These are phyloP conservation scores for Monotropa hypopitys DNA, from an alignment of 179 eudicot species.

Conservation along the genomic window DNA sequence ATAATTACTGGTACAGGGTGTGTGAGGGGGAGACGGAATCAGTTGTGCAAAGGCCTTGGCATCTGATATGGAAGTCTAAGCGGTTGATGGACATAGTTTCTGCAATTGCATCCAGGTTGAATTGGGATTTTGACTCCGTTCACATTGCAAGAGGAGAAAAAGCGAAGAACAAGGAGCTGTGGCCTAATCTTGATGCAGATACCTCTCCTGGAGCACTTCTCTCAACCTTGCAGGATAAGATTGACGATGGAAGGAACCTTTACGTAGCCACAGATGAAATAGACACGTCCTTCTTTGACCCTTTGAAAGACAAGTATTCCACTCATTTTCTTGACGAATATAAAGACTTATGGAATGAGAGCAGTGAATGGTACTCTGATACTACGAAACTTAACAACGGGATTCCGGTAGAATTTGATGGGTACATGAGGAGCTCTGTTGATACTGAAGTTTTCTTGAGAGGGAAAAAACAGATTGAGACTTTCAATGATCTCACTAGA, in stretches of 20 bases:
- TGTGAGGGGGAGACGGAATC: slow-evolving; percentile 92
- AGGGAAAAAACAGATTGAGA: slow-evolving; percentile 81
- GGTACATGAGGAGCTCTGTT: slow-evolving; percentile 79
- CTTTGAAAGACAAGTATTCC: slow-evolving; percentile 76
- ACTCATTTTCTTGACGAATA: slow-evolving; percentile 77
- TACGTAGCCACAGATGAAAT: slow-evolving; percentile 67
- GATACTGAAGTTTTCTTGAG: slow-evolving; percentile 92
- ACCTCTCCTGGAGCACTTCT: slow-evolving; percentile 66
- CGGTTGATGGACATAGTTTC: slow-evolving; percentile 84
- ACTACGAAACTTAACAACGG: slow-evolving; percentile 66
- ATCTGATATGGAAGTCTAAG: slow-evolving; percentile 74
- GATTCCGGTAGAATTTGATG: slow-evolving; percentile 78
- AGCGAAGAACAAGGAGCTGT: slow-evolving; percentile 53
- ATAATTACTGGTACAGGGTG: slow-evolving; percentile 89
- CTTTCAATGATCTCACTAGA: slow-evolving; percentile 80
- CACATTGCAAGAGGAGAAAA: slow-evolving; percentile 82
- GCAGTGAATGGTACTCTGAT: slow-evolving; percentile 71
- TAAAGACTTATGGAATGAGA: slow-evolving; percentile 72
- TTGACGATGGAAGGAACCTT: slow-evolving; percentile 72
- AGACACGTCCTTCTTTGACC: slow-evolving; percentile 58
- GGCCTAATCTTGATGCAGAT: slow-evolving; percentile 89
- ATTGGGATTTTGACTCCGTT: slow-evolving; percentile 89
- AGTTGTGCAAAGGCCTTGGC: slow-evolving; percentile 82
- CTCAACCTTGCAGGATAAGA: slow-evolving; percentile 38
- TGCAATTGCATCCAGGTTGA: slow-evolving; percentile 53